Conservation (phyloP, 2,329 filamentous ascomycete genomes). For the Colletotrichum karsti region DNA sequence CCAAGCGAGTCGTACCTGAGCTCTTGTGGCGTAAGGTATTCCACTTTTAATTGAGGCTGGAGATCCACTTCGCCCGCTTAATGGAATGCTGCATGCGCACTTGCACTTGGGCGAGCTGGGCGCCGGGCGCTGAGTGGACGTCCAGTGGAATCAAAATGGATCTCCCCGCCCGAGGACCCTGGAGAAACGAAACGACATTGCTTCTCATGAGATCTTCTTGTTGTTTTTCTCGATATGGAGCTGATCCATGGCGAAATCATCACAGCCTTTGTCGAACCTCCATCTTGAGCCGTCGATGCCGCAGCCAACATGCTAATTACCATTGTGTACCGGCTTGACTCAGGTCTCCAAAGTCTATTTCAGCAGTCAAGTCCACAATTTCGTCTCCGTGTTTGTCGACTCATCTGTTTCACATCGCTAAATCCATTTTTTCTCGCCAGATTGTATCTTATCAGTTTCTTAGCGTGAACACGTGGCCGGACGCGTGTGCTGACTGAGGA, state of each 20-base stretch:
- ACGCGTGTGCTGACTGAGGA: constrained; percentile 17
- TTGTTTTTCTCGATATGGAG: neutral
- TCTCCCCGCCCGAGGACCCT: constrained; percentile 9
- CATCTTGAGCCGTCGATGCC: neutral
- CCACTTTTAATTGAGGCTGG: constrained; percentile 2
- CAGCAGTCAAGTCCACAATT: constrained; percentile 10
- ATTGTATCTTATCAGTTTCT: neutral
- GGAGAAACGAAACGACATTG: constrained; percentile 12
- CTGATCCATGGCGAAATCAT: neutral
- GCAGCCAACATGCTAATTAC: neutral
- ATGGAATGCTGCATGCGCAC: neutral
- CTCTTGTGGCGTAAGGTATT: constrained; percentile 25
- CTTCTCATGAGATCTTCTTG: neutral
- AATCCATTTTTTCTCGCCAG: constrained; percentile 11
- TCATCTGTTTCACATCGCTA: constrained; percentile 11
- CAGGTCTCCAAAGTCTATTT: constrained; percentile 18
- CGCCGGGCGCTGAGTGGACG: neutral
- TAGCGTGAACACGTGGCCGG: constrained; percentile 22
- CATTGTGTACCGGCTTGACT: constrained; percentile 9
- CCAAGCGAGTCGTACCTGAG: neutral
- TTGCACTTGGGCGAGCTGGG: neutral
- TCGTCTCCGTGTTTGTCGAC: neutral
- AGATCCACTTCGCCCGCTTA: neutral
- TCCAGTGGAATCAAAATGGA: no score
- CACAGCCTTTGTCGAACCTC: neutral